Conservation (phyloP, 805 yeast species). For the Candida alai region DNA sequence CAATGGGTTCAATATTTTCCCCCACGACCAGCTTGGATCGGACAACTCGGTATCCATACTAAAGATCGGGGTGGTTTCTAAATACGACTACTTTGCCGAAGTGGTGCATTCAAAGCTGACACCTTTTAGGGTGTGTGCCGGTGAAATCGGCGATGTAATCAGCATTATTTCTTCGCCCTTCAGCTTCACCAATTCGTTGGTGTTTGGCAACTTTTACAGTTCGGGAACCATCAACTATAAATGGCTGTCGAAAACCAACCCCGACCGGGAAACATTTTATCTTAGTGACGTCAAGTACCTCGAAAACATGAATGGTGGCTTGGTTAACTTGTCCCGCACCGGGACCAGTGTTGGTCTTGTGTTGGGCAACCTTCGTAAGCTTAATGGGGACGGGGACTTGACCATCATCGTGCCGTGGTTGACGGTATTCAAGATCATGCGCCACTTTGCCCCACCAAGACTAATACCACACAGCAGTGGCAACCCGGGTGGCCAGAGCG, state of each 20-base stretch:
- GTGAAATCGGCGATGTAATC: conserved; percentile 11
- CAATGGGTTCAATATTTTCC: conserved; percentile 16
- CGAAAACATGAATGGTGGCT: conserved; percentile 46
- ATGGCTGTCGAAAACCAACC: conserved; percentile 11
- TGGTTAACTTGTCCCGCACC: conserved; percentile 13
- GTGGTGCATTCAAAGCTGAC: conserved; percentile 1
- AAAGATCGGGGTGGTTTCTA: conserved; percentile 5
- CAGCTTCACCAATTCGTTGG: conserved; percentile 27
- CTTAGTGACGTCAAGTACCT: conserved; percentile 39
- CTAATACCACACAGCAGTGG: too few relatives aligned
- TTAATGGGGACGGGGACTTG: conserved; percentile 46
- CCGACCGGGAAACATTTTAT: conserved; percentile 15
- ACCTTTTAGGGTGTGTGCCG: neutral
- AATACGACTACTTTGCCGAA: conserved; percentile 4
- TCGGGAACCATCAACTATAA: conserved; percentile 23
- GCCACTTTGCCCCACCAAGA: neutral
- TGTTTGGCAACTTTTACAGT: conserved; percentile 23
- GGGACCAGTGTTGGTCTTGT: conserved; percentile 33
- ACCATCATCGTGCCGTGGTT: conserved; percentile 29
- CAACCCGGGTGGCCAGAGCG: too few relatives aligned
- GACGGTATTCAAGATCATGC: conserved; percentile 9
- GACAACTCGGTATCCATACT: conserved; percentile 5
- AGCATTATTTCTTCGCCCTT: conserved; percentile 23
- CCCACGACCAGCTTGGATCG: conserved; percentile 11
- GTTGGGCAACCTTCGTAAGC: conserved; percentile 33